phyloP scores from a whole-genome alignment of 2,329 filamentous ascomycete species.

The Colletotrichum liriopes region DNA sequence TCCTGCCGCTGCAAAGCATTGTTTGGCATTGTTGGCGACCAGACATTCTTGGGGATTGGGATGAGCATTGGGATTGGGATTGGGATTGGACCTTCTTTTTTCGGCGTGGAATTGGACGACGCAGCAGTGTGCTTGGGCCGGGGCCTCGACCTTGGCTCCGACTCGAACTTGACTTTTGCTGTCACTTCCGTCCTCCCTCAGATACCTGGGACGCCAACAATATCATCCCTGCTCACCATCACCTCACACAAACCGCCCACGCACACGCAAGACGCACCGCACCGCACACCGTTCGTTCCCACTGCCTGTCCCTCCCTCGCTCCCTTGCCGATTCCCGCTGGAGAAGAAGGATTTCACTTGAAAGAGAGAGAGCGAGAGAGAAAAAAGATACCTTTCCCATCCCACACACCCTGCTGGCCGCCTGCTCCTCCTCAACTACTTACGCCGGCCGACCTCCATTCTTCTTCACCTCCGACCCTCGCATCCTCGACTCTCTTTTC shows the following conservation, averaged over 20 bases:
- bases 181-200: constrained; percentile 20
- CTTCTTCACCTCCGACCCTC: constrained; percentile 37
- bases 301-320: constrained; percentile 21
- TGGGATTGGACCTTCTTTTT: constrained; percentile 23
- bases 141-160: constrained; percentile 2
- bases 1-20: constrained; percentile 36
- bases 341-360: constrained; percentile 15
- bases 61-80: constrained; percentile 13
- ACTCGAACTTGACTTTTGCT: constrained; percentile 15
- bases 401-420: constrained; percentile 22
- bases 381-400: constrained; percentile 18
- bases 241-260: constrained; percentile 34
- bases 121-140: constrained; percentile 13
- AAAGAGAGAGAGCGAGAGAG: not conserved
- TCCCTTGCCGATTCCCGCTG: constrained; percentile 42
- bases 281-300: constrained; percentile 27
- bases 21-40: constrained; percentile 31
- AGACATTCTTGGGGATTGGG: constrained; percentile 9
- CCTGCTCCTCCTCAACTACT: constrained; percentile 40
- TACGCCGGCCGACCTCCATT: constrained; percentile 35
- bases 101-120: constrained; percentile 6
- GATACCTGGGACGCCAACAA: constrained; percentile 34
- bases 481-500: constrained; percentile 38
- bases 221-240: constrained; percentile 42
- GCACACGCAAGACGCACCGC: constrained; percentile 16